A percentile compares a stretch with the other conserved stretches of the same genome.
Evolutionary conservation across 345 rosid species (phyloP).

Genomic region (Gossypium rotundifolium): DNA sequence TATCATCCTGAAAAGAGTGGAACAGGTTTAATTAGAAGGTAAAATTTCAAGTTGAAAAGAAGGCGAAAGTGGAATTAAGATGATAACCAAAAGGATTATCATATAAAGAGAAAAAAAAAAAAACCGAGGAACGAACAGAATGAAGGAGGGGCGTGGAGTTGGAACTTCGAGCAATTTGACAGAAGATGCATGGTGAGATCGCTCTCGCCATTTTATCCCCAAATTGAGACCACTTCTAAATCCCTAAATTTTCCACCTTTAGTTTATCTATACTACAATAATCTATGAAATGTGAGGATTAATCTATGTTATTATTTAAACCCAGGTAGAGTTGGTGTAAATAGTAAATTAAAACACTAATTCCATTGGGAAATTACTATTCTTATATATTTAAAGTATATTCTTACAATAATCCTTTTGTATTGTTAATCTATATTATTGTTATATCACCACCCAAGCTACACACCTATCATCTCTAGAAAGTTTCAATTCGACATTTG

Average conservation of each 20-base stretch:
- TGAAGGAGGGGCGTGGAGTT: slow-evolving; percentile 56
- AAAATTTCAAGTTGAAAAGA: slow-evolving; percentile 9
- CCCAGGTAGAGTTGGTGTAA: too few species aligned
- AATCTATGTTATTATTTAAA: too few species aligned
- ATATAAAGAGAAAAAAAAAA: slow-evolving; percentile 11
- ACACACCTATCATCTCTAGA: too few species aligned
- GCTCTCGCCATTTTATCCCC: slow-evolving; percentile 56
- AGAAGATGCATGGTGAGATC: slow-evolving; percentile 51
- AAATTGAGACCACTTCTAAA: background rate
- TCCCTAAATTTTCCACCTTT: background rate
- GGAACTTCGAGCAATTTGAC: slow-evolving; percentile 50
- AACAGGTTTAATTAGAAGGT: slow-evolving; percentile 2
- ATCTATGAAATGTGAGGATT: too few species aligned
- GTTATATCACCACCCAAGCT: too few species aligned
- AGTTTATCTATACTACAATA: too few species aligned
- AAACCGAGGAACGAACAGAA: slow-evolving; percentile 31
- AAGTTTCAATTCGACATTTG: too few species aligned
- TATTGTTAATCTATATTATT: too few species aligned
- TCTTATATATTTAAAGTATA: too few species aligned
- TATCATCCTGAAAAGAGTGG: slow-evolving; percentile 54
- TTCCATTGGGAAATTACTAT: too few species aligned
- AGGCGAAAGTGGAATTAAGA: slow-evolving; percentile 7
- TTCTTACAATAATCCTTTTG: too few species aligned
- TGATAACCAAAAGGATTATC: slow-evolving; percentile 6
- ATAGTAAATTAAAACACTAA: too few species aligned